These are phyloP conservation scores for Saraca asoca DNA, from an alignment of 331 rosid genomes.

Conservation along the genomic window DNA sequence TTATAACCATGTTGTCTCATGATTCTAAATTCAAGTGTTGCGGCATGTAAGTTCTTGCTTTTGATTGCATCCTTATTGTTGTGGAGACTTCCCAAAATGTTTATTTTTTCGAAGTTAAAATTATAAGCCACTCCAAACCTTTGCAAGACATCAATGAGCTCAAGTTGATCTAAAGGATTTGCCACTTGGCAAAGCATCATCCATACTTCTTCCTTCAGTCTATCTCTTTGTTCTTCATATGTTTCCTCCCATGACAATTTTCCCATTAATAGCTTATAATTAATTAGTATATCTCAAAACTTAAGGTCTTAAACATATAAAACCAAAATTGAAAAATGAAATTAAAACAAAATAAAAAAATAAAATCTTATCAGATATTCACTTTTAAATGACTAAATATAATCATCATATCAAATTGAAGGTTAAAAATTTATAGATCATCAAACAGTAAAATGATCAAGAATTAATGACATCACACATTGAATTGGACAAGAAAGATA, in stretches of 20 bases:
- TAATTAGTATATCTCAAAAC: too few species aligned
- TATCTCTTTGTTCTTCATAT: not conserved
- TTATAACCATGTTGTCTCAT: slow-evolving; percentile 25
- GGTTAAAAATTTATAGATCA: not conserved
- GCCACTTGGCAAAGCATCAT: slow-evolving; percentile 1
- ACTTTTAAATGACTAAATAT: not conserved
- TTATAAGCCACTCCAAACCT: slow-evolving; percentile 28
- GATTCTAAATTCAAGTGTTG: slow-evolving; percentile 29
- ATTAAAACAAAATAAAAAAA: not conserved
- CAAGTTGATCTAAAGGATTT: slow-evolving; percentile 17
- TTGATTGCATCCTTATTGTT: not conserved
- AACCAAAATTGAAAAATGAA: too few species aligned
- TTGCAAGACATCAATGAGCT: slow-evolving; percentile 19
- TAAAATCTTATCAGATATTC: not conserved
- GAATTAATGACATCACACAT: too few species aligned
- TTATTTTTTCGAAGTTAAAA: slow-evolving; percentile 14
- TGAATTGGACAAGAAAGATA: not conserved
- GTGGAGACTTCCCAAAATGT: not conserved
- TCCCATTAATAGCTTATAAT: too few species aligned
- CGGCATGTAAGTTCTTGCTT: slow-evolving; percentile 2
- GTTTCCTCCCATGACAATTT: slow-evolving; percentile 14
- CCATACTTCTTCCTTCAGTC: slow-evolving; percentile 20
- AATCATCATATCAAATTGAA: not conserved
- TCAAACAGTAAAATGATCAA: not conserved
- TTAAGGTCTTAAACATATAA: too few species aligned